Conservation (phyloP, 371 early-diverging fungal species). For the Rozella allomycis region DNA sequence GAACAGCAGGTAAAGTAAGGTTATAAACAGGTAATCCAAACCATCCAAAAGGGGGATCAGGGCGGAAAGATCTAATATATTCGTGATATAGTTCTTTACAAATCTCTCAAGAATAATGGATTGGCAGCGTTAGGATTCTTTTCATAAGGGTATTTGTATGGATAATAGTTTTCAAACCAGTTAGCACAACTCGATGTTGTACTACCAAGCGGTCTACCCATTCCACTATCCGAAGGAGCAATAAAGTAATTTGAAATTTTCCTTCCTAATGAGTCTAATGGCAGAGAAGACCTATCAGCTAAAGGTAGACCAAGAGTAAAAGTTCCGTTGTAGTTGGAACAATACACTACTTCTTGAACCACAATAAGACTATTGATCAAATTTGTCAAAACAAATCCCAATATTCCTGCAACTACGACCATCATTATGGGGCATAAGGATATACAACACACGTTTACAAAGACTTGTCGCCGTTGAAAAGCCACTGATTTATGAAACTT, state of each 20-base stretch:
- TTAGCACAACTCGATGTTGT: conserved; percentile 11
- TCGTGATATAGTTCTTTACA: no score
- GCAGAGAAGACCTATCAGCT: conserved; percentile 5
- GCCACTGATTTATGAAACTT: conserved; percentile 28
- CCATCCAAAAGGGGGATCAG: no score
- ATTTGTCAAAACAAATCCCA: conserved; percentile 15
- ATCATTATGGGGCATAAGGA: conserved; percentile 30
- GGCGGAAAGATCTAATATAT: no score
- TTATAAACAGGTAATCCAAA: no score
- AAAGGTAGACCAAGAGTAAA: not conserved
- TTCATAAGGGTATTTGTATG: no score
- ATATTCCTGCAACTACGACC: conserved; percentile 24
- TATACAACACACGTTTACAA: conserved; percentile 47
- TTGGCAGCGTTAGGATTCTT: no score
- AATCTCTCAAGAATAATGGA: no score
- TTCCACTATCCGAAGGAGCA: conserved; percentile 8
- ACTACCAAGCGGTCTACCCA: conserved; percentile 1
- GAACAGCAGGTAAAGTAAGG: no score
- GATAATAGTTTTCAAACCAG: conserved; percentile 26
- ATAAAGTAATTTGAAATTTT: conserved; percentile 10
- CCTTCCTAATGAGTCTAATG: conserved; percentile 5
- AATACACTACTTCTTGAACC: conserved; percentile 1
- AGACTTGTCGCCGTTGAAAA: conserved; percentile 43
- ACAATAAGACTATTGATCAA: conserved; percentile 10
- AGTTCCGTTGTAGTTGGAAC: not conserved